Percentiles rank a stretch among this genome's conserved stretches.
Conservation (phyloP, 202 grass and related monocot species). For the Brachypodium distachyon region DNA sequence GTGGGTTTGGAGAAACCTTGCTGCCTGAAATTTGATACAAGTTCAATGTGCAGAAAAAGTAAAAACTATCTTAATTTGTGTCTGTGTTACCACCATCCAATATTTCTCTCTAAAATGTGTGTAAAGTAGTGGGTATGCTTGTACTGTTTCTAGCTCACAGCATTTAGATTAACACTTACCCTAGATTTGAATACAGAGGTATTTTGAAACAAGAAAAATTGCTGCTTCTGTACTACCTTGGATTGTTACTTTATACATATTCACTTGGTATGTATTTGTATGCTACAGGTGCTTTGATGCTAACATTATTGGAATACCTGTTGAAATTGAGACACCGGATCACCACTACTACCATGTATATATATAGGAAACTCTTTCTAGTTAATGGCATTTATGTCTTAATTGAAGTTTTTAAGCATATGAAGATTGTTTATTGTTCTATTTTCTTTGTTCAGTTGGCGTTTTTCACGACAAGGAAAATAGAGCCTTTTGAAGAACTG, state of each 20-base stretch:
- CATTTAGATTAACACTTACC: no score
- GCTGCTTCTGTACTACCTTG: not conserved
- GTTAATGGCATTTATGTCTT: not conserved
- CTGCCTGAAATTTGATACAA: not conserved
- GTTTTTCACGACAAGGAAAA: conserved; percentile 64
- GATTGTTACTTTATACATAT: not conserved
- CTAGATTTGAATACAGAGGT: not conserved
- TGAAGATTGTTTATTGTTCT: not conserved
- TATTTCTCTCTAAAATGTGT: not conserved
- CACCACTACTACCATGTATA: conserved; percentile 94
- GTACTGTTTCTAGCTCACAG: not conserved
- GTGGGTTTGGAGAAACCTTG: not conserved
- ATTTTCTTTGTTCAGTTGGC: conserved; percentile 55
- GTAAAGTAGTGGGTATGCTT: not conserved
- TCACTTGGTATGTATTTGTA: no score
- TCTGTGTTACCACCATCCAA: not conserved
- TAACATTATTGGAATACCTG: conserved; percentile 68
- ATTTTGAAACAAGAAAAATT: not conserved
- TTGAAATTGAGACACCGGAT: conserved; percentile 85
- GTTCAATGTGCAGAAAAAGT: not conserved
- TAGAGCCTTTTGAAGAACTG: conserved; percentile 69
- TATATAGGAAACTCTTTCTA: not conserved
- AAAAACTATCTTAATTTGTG: not conserved
- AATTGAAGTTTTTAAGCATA: not conserved
- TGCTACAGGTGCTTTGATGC: conserved; percentile 60